Percentiles rank a stretch among this genome's conserved stretches.
Evolutionary conservation across 192 early-diverging fungal species (phyloP).

Genomic region (Coemansia sp.): DNA sequence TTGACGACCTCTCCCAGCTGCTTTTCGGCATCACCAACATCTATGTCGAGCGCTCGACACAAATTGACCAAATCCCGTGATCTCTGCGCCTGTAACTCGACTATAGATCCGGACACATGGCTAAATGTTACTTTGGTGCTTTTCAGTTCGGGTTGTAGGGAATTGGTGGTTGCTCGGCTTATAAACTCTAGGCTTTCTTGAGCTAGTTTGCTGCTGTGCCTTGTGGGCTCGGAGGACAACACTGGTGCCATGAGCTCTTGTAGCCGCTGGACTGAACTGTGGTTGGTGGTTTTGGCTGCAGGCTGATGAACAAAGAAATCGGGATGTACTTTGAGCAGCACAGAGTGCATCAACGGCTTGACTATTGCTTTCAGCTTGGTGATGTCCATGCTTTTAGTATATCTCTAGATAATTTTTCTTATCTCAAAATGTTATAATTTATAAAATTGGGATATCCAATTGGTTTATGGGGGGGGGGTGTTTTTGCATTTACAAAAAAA

Average conservation of each 20-base stretch:
- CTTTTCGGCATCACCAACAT: constrained; percentile 6
- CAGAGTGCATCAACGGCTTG: constrained; percentile 41
- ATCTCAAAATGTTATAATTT: too few species aligned
- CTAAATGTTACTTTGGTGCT: constrained; percentile 29
- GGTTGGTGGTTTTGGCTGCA: constrained; percentile 32
- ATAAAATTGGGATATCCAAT: not conserved
- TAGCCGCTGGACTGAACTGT: constrained; percentile 40
- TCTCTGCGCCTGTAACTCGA: constrained; percentile 27
- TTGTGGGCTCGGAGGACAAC: constrained; percentile 6
- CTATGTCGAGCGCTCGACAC: constrained; percentile 5
- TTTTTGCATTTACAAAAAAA: constrained; percentile 14
- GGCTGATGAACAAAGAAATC: constrained; percentile 43
- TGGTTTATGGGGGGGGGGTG: too few species aligned
- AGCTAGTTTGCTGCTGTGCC: constrained; percentile 7
- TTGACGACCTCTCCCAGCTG: constrained; percentile 1
- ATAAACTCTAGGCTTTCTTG: constrained; percentile 16
- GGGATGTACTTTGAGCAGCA: constrained; percentile 42
- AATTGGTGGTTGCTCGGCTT: not conserved
- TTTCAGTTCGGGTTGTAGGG: not conserved
- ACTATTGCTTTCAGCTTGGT: constrained; percentile 24
- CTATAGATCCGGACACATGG: not conserved
- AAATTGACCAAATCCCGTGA: constrained; percentile 34
- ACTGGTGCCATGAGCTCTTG: constrained; percentile 37
- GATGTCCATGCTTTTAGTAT: constrained; percentile 1
- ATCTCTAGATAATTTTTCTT: too few species aligned